Percentiles rank a stretch among this genome's conserved stretches.
phyloP scores from a whole-genome alignment of 2,329 filamentous ascomycete genomes.

The Calonectria pauciramosa region DNA sequence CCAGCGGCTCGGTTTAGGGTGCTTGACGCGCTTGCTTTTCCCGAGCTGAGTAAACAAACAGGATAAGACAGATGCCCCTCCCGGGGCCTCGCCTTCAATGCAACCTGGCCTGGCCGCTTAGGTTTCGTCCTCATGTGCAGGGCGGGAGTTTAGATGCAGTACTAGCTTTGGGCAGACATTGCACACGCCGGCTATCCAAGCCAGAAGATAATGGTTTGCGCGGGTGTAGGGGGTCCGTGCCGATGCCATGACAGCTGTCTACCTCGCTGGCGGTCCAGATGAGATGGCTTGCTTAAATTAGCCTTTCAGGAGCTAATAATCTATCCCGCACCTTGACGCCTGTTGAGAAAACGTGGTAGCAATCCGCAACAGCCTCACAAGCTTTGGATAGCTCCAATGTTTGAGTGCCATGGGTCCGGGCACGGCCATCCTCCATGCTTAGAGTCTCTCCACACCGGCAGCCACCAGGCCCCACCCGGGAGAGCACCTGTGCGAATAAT shows the following conservation, averaged over 20 bases:
- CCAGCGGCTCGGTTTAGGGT: not conserved
- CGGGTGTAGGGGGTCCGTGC: not conserved
- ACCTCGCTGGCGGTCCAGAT: not conserved
- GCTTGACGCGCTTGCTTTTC: not conserved
- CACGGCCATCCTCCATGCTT: not conserved
- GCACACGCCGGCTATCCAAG: not conserved
- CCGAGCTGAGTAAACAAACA: not conserved
- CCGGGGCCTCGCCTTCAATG: not conserved
- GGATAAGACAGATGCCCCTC: not conserved
- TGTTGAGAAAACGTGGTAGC: not conserved
- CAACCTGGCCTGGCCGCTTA: not conserved
- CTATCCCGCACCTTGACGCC: not conserved
- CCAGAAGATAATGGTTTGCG: not conserved
- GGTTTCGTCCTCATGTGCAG: not conserved
- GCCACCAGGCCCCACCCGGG: conserved; percentile 10
- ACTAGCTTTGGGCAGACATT: not conserved
- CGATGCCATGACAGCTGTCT: not conserved
- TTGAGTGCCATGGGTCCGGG: conserved; percentile 3
- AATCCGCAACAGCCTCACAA: not conserved
- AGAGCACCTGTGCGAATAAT: conserved; percentile 20
- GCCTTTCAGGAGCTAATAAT: not conserved
- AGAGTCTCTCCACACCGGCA: conserved; percentile 9
- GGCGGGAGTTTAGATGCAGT: not conserved
- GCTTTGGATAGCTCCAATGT: conserved; percentile 2
- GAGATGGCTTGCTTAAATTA: not conserved